These are phyloP conservation scores for Auricularia auricula-judae DNA, from an alignment of 768 basidiomycete genomes.

Conservation along the genomic window DNA sequence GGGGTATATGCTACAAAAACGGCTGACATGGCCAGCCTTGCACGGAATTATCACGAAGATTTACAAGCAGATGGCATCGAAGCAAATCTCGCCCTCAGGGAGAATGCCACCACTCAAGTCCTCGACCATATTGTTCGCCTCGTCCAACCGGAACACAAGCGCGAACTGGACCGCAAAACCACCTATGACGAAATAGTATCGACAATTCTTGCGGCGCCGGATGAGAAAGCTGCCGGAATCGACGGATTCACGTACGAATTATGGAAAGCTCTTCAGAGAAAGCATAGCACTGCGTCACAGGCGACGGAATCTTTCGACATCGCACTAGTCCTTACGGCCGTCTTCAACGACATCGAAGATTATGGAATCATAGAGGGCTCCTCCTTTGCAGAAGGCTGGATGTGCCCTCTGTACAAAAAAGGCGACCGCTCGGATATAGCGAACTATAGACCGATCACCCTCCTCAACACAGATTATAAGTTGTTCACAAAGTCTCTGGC, in stretches of 20 bases:
- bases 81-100: too few species aligned
- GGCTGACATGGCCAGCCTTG: too few species aligned
- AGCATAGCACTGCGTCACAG: background rate
- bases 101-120: too few species aligned
- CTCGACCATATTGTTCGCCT: too few species aligned
- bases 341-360: conserved; percentile 32
- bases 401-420: conserved; percentile 33
- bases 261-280: background rate
- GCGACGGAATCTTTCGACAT: background rate
- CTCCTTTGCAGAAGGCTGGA: conserved; percentile 21
- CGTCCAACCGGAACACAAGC: too few species aligned
- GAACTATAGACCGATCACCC: conserved; percentile 16
- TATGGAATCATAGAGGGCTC: conserved; percentile 9
- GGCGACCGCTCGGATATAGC: conserved; percentile 7
- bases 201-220: background rate
- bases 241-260: background rate
- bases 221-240: background rate
- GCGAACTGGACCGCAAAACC: too few species aligned
- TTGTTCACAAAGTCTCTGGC: conserved; percentile 17
- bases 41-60: too few species aligned
- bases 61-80: too few species aligned
- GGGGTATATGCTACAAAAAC: too few species aligned
- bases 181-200: too few species aligned
- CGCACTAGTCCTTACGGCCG: conserved; percentile 18
- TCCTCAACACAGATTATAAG: conserved; percentile 24